Conservation (phyloP, 768 basidiomycete species). For the Neoboletus subvelutipes region DNA sequence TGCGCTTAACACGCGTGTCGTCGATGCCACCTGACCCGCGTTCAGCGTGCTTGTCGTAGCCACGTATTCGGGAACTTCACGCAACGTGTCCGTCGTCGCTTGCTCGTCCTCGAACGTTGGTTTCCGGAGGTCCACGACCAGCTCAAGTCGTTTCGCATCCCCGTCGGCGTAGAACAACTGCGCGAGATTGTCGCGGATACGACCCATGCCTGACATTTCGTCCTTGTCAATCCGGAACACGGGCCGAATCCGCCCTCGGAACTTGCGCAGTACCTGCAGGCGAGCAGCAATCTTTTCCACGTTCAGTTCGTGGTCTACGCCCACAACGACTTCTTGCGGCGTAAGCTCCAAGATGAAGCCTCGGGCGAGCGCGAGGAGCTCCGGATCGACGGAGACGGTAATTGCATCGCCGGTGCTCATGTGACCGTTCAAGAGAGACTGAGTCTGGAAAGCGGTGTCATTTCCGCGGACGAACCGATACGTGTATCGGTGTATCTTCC, state of each 20-base stretch:
- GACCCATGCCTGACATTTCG: conserved; percentile 85
- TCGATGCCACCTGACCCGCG: conserved; percentile 65
- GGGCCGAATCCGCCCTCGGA: conserved; percentile 11
- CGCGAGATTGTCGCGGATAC: conserved; percentile 88
- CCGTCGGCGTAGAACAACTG: conserved; percentile 82
- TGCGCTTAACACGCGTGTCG: conserved; percentile 72
- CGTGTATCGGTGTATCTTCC: conserved; percentile 74
- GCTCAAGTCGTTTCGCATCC: conserved; percentile 60
- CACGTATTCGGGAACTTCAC: conserved; percentile 31
- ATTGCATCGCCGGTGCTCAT: conserved; percentile 81
- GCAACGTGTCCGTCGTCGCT: conserved; percentile 13
- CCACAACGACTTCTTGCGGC: conserved; percentile 63
- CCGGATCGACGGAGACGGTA: conserved; percentile 83
- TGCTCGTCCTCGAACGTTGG: conserved; percentile 58
- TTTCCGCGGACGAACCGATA: conserved; percentile 63
- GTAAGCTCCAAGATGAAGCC: conserved; percentile 81
- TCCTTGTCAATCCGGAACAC: conserved; percentile 92
- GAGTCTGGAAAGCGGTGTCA: conserved; percentile 5
- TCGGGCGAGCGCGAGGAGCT: conserved; percentile 77
- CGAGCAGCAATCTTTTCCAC: conserved; percentile 46
- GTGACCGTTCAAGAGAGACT: conserved; percentile 67
- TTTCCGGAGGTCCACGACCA: conserved; percentile 77
- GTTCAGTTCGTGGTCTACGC: conserved; percentile 80
- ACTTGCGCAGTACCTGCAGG: conserved; percentile 25
- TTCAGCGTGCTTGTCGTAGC: conserved; percentile 53